These are phyloP conservation scores for Blastobotrys mokoenaii DNA, from an alignment of 805 yeast genomes.

Conservation along the genomic window DNA sequence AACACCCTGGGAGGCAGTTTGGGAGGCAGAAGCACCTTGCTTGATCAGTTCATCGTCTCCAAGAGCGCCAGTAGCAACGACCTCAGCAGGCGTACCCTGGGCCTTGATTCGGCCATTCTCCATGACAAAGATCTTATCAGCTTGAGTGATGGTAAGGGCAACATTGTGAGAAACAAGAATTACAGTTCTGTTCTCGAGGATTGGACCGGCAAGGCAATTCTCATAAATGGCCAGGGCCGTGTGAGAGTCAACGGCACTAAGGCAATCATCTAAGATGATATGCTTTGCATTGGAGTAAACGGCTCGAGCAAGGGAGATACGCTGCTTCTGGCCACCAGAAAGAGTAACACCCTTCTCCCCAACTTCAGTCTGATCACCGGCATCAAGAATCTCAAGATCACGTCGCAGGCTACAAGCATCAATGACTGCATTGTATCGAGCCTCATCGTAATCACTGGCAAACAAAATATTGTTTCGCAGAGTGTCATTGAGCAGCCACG, in stretches of 20 bases:
- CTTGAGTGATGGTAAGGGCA: slow-evolving; percentile 75
- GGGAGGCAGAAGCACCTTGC: slow-evolving; percentile 30
- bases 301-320: slow-evolving; percentile 93
- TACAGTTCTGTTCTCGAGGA: slow-evolving; percentile 82
- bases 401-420: slow-evolving; percentile 84
- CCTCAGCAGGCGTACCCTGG: slow-evolving; percentile 60
- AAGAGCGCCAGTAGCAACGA: slow-evolving; percentile 58
- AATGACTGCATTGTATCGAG: slow-evolving; percentile 69
- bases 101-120: slow-evolving; percentile 73
- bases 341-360: slow-evolving; percentile 96
- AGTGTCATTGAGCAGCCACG: slow-evolving; percentile 92
- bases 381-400: slow-evolving; percentile 78
- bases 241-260: slow-evolving; percentile 95
- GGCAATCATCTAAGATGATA: slow-evolving; percentile 83
- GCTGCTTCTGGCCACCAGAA: slow-evolving; percentile 97
- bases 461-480: slow-evolving; percentile 76
- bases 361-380: slow-evolving; percentile 89
- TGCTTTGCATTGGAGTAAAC: slow-evolving; percentile 78
- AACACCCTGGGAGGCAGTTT: slow-evolving; percentile 15
- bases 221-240: slow-evolving; percentile 92
- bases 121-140: slow-evolving; percentile 74
- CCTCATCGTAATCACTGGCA: slow-evolving; percentile 61
- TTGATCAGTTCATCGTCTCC: slow-evolving; percentile 82
- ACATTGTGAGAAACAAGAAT: slow-evolving; percentile 90
- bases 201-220: slow-evolving; percentile 78